Evolutionary conservation across 768 basidiomycete genomes (phyloP).

Genomic region (Podaxis sp.): DNA sequence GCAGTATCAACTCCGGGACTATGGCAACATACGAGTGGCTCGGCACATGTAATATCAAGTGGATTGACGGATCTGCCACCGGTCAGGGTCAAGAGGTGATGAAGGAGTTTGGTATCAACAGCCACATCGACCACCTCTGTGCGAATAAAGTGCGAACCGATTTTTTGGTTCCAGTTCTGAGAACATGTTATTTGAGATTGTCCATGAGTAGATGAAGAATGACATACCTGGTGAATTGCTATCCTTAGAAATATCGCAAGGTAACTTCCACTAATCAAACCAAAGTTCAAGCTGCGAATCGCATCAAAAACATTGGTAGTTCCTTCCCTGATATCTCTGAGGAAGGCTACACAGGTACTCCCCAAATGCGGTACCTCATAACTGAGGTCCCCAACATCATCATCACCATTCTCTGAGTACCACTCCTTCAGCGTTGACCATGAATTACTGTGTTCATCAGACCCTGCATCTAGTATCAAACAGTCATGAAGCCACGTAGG

Average conservation of each 20-base stretch:
- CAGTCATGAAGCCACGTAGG: neutral
- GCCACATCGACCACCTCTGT: neutral
- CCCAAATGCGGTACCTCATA: neutral
- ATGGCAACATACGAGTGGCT: neutral
- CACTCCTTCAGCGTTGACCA: neutral
- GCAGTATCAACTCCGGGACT: neutral
- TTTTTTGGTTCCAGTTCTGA: neutral
- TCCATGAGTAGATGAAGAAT: neutral
- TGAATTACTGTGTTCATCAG: neutral
- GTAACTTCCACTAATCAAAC: neutral
- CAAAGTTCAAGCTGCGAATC: neutral
- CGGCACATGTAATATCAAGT: neutral
- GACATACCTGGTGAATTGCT: neutral
- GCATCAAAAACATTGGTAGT: neutral
- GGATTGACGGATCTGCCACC: constrained; percentile 6
- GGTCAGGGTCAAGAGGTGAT: neutral
- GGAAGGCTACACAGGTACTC: neutral
- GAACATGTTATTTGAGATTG: neutral
- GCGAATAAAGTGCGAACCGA: neutral
- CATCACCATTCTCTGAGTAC: neutral
- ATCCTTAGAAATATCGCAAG: neutral
- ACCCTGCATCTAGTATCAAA: neutral
- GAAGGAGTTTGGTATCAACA: neutral
- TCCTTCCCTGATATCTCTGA: neutral
- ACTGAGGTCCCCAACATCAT: neutral